Conservation (phyloP, 2,329 filamentous ascomycete genomes). For the Beauveria varroae region DNA sequence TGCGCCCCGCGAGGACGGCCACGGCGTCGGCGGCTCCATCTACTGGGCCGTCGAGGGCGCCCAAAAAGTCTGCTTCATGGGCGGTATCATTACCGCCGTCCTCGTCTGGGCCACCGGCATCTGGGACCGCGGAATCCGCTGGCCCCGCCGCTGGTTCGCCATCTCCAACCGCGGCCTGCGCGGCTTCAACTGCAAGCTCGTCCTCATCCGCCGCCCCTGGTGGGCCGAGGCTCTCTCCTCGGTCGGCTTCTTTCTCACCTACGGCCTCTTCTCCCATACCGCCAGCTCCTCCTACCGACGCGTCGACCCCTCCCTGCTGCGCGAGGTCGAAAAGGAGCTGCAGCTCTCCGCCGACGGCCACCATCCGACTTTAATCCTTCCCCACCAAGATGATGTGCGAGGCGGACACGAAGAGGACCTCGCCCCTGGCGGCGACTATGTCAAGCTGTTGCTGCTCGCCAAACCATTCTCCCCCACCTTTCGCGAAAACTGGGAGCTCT, state of each 20-base stretch:
- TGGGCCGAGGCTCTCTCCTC: conserved; percentile 71
- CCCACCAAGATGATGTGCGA: conserved; percentile 49
- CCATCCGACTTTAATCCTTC: conserved; percentile 35
- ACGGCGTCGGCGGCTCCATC: conserved; percentile 81
- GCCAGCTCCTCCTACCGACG: conserved; percentile 66
- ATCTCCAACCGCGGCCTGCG: conserved; percentile 85
- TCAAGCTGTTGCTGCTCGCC: conserved; percentile 82
- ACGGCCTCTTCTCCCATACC: conserved; percentile 60
- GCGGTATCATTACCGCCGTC: conserved; percentile 77
- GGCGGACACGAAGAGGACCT: conserved; percentile 82
- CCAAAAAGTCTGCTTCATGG: conserved; percentile 87
- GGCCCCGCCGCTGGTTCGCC: conserved; percentile 86
- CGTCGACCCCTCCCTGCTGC: conserved; percentile 58
- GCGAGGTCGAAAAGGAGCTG: conserved; percentile 53
- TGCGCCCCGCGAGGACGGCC: conserved; percentile 90
- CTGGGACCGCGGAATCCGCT: conserved; percentile 90
- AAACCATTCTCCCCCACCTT: conserved; percentile 95
- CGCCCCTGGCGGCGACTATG: conserved; percentile 79
- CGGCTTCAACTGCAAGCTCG: conserved; percentile 92
- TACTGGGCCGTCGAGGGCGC: conserved; percentile 93
- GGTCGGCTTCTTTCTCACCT: conserved; percentile 69
- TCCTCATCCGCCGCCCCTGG: conserved; percentile 76
- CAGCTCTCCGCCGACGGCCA: conserved; percentile 36
- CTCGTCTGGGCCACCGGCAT: conserved; percentile 93
- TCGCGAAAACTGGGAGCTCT: conserved; percentile 94